Percentiles rank a stretch among this genome's conserved stretches.
phyloP scores from a whole-genome alignment of 2,329 filamentous ascomycete genomes.

The Camillea tinctor region DNA sequence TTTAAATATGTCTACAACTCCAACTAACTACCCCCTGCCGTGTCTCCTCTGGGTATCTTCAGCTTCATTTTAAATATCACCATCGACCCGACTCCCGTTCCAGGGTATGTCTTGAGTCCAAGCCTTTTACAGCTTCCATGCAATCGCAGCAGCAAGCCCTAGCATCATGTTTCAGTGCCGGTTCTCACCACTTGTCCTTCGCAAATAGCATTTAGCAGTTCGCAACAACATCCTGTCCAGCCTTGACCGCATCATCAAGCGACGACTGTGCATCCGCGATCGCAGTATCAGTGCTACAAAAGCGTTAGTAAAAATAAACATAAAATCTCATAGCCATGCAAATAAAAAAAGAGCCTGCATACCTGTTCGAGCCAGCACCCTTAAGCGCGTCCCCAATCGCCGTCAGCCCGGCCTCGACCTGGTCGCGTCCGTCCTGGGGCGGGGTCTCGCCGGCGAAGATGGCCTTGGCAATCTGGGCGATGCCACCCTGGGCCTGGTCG shows the following conservation, averaged over 20 bases:
- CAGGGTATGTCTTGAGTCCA: too few species aligned
- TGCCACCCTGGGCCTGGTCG: slow-evolving; percentile 7
- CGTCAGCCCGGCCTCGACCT: slow-evolving; percentile 8
- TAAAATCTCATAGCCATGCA: too few species aligned
- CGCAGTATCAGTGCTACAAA: slow-evolving; percentile 6
- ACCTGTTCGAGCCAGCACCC: background rate
- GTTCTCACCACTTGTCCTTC: background rate
- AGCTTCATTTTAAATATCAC: too few species aligned
- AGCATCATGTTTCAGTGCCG: too few species aligned
- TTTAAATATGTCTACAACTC: too few species aligned
- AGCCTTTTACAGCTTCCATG: too few species aligned
- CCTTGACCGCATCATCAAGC: slow-evolving; percentile 5
- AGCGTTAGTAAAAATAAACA: background rate
- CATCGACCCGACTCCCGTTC: too few species aligned
- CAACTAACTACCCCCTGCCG: too few species aligned
- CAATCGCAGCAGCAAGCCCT: too few species aligned
- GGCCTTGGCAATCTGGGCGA: slow-evolving; percentile 6
- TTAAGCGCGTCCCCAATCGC: slow-evolving; percentile 7
- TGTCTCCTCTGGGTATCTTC: too few species aligned
- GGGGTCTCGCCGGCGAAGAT: slow-evolving; percentile 7
- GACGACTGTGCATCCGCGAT: slow-evolving; percentile 7
- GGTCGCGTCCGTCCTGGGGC: slow-evolving; percentile 4
- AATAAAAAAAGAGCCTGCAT: slow-evolving; percentile 5
- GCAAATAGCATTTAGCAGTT: slow-evolving; percentile 3
- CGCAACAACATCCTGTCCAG: slow-evolving; percentile 10